These are phyloP conservation scores for Sonneratia alba DNA, from an alignment of 345 rosid species.

Conservation along the genomic window DNA sequence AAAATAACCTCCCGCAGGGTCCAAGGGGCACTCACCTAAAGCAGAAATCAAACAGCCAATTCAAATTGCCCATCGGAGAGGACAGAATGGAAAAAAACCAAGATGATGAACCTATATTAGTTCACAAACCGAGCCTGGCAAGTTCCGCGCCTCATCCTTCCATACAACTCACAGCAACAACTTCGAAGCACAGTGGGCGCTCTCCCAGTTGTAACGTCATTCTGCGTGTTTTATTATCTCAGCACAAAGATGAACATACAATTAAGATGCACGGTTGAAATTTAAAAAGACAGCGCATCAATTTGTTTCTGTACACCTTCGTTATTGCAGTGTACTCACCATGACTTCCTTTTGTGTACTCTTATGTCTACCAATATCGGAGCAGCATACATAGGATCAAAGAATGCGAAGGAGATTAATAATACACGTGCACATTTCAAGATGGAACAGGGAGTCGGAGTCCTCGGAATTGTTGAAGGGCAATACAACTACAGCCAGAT, in stretches of 20 bases:
- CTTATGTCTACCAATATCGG: slow-evolving; percentile 70
- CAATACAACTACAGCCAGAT: neutral
- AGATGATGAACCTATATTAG: slow-evolving; percentile 6
- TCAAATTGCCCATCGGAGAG: slow-evolving; percentile 1
- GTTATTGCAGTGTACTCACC: slow-evolving; percentile 22
- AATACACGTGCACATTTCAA: neutral
- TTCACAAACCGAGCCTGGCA: slow-evolving; percentile 65
- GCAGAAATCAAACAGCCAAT: neutral
- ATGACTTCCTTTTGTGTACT: slow-evolving; percentile 50
- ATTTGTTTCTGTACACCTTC: slow-evolving; percentile 34
- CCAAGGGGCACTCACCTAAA: slow-evolving; percentile 95
- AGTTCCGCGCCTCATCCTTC: slow-evolving; percentile 85
- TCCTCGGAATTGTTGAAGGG: neutral
- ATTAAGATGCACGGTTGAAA: neutral
- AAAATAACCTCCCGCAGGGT: slow-evolving; percentile 86
- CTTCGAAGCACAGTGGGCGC: slow-evolving; percentile 91
- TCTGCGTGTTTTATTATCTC: slow-evolving; percentile 27
- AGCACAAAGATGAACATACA: neutral
- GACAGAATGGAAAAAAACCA: neutral
- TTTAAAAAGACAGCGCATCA: neutral
- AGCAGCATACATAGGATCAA: slow-evolving; percentile 60
- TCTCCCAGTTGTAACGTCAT: slow-evolving; percentile 57
- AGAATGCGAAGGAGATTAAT: slow-evolving; percentile 8
- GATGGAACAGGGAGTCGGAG: neutral
- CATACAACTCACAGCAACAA: slow-evolving; percentile 58